Evolutionary conservation across 306 rosid genomes (phyloP).

Genomic region (Crataegus laevigata): DNA sequence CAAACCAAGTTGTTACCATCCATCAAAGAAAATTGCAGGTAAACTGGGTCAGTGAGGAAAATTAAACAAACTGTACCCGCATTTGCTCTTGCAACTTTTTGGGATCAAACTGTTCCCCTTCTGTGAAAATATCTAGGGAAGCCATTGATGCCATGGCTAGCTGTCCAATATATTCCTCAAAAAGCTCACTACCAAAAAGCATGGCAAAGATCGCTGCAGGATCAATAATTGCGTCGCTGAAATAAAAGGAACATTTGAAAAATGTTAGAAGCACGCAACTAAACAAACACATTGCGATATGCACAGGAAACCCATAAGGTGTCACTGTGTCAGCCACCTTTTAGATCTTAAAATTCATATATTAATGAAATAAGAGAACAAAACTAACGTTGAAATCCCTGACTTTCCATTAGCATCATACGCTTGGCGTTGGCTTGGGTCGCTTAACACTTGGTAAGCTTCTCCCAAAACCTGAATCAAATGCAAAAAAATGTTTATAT

Average conservation of each 20-base stretch:
- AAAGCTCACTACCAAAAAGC: slow-evolving; percentile 99
- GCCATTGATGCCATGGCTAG: slow-evolving; percentile 99
- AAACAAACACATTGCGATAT: neutral
- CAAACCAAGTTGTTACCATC: neutral
- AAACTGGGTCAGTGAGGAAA: neutral
- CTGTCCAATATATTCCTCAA: slow-evolving; percentile 95
- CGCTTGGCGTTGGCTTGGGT: slow-evolving; percentile 81
- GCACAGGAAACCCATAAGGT: neutral
- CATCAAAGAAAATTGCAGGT: neutral
- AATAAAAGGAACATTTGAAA: slow-evolving; percentile 1
- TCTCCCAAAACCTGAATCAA: slow-evolving; percentile 80
- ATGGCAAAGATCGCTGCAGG: slow-evolving; percentile 98
- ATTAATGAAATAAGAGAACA: slow-evolving; percentile 4
- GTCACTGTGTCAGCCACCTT: slow-evolving; percentile 4
- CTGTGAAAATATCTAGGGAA: slow-evolving; percentile 73
- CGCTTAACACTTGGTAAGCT: slow-evolving; percentile 96
- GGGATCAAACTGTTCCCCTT: slow-evolving; percentile 81
- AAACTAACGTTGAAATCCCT: slow-evolving; percentile 88
- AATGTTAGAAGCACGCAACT: slow-evolving; percentile 10
- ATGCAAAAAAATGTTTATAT: neutral
- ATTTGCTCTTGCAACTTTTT: slow-evolving; percentile 88
- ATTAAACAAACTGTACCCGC: slow-evolving; percentile 47
- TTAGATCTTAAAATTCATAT: slow-evolving; percentile 6
- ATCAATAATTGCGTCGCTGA: slow-evolving; percentile 90
- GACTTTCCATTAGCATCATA: slow-evolving; percentile 85